These are phyloP conservation scores for Pulveroboletus sp. DNA, from an alignment of 768 basidiomycete genomes.

Conservation along the genomic window DNA sequence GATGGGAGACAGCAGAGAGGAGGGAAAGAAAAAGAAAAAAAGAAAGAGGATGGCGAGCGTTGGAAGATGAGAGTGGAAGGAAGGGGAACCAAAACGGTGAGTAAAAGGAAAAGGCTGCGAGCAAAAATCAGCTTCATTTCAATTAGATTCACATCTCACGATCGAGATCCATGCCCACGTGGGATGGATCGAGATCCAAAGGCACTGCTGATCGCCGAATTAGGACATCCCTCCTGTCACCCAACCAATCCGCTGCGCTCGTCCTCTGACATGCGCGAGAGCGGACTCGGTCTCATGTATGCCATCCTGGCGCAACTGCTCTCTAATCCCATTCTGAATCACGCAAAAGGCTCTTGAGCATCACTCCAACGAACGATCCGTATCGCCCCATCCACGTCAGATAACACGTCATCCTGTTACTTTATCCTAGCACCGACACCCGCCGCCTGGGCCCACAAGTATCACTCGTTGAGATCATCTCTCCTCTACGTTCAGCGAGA, in stretches of 20 bases:
- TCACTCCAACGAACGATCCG: too few species aligned
- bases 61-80: conserved; percentile 24
- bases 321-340: too few species aligned
- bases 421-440: too few species aligned
- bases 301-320: too few species aligned
- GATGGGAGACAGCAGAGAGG: neutral
- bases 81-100: conserved; percentile 25
- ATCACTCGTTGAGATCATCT: too few species aligned
- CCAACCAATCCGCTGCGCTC: neutral
- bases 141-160: conserved; percentile 32
- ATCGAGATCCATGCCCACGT: conserved; percentile 31
- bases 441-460: too few species aligned
- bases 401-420: too few species aligned
- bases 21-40: neutral
- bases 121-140: conserved; percentile 32
- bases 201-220: neutral
- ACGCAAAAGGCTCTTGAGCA: too few species aligned
- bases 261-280: too few species aligned
- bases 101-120: conserved; percentile 24
- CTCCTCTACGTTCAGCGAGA: too few species aligned
- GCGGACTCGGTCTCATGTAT: too few species aligned
- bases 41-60: conserved; percentile 4
- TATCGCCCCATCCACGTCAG: too few species aligned
- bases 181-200: conserved; percentile 28
- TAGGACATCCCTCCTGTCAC: neutral